These are phyloP conservation scores for Starmerella davenportii DNA, from an alignment of 805 yeast species.

Conservation along the genomic window DNA sequence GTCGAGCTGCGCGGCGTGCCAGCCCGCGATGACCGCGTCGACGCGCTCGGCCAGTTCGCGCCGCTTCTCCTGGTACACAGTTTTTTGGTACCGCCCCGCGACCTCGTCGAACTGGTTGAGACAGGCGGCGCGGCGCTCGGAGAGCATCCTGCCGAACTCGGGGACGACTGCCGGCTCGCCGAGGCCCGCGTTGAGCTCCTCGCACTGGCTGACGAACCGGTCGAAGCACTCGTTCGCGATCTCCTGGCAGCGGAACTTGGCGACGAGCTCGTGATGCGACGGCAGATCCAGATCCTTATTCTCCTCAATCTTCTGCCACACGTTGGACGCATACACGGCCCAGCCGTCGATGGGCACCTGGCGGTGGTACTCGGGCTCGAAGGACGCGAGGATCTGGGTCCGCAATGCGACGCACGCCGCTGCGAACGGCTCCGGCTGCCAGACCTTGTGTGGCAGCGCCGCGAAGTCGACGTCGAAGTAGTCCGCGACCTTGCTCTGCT, in stretches of 20 bases:
- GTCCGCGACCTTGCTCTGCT: slow-evolving; percentile 40
- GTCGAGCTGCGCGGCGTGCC: slow-evolving; percentile 29
- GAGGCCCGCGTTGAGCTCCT: slow-evolving; percentile 18
- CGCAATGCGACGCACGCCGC: slow-evolving; percentile 47
- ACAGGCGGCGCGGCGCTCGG: slow-evolving; percentile 32
- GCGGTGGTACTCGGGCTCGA: slow-evolving; percentile 60
- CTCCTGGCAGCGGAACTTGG: slow-evolving; percentile 88
- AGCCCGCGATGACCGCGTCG: slow-evolving; percentile 25
- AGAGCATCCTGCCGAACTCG: slow-evolving; percentile 19
- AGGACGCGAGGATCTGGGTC: slow-evolving; percentile 33
- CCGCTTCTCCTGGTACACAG: slow-evolving; percentile 52
- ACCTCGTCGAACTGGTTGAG: slow-evolving; percentile 41
- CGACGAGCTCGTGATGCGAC: slow-evolving; percentile 87
- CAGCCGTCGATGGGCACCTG: slow-evolving; percentile 88
- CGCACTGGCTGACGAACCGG: slow-evolving; percentile 27
- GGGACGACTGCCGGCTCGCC: slow-evolving; percentile 13
- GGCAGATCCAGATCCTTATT: slow-evolving; percentile 93
- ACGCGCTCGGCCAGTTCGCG: slow-evolving; percentile 32
- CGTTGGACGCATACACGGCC: slow-evolving; percentile 73
- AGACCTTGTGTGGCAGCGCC: slow-evolving; percentile 67
- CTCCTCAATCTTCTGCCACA: slow-evolving; percentile 86
- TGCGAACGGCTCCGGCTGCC: slow-evolving; percentile 55
- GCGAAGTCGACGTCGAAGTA: slow-evolving; percentile 75
- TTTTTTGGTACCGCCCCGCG: slow-evolving; percentile 57
- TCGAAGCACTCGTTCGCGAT: slow-evolving; percentile 40